Conservation (phyloP, 345 rosid genomes). For the Eutrema heterophyllum region DNA sequence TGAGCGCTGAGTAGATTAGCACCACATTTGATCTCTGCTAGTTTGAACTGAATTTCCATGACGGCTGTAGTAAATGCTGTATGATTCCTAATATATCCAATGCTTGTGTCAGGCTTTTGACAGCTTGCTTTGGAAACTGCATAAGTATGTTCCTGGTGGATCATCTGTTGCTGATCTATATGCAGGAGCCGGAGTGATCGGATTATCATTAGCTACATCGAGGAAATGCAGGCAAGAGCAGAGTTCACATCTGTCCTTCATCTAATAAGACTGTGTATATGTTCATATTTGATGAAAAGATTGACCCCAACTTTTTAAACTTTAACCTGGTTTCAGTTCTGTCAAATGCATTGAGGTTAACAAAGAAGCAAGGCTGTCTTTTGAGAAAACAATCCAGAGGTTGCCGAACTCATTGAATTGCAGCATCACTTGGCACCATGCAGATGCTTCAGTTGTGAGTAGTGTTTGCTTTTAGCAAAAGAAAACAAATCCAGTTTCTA, state of each 20-base stretch:
- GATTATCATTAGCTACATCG: constrained; percentile 78
- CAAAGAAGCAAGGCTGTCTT: constrained; percentile 81
- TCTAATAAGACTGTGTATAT: neutral
- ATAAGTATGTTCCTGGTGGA: constrained; percentile 76
- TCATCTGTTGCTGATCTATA: constrained; percentile 91
- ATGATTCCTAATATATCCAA: constrained; percentile 1
- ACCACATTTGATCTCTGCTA: neutral
- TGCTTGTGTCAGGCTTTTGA: constrained; percentile 41
- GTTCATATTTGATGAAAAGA: constrained; percentile 1
- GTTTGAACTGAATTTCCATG: neutral
- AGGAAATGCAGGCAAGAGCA: constrained; percentile 80
- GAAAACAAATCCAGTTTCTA: neutral
- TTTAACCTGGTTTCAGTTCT: constrained; percentile 47
- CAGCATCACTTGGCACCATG: constrained; percentile 89
- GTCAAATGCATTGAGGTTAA: constrained; percentile 91
- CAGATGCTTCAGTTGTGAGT: constrained; percentile 81
- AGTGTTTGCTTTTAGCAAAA: neutral
- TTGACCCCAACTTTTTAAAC: constrained; percentile 15
- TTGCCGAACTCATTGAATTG: constrained; percentile 59
- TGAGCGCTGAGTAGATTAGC: neutral
- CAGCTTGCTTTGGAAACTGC: constrained; percentile 76
- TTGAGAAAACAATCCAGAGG: constrained; percentile 81
- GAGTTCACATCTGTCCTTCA: neutral
- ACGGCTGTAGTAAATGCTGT: neutral
- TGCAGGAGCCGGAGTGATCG: constrained; percentile 97